These are phyloP conservation scores for Herpotrichia juniperi DNA, from an alignment of 2,329 filamentous ascomycete species.

Conservation along the genomic window DNA sequence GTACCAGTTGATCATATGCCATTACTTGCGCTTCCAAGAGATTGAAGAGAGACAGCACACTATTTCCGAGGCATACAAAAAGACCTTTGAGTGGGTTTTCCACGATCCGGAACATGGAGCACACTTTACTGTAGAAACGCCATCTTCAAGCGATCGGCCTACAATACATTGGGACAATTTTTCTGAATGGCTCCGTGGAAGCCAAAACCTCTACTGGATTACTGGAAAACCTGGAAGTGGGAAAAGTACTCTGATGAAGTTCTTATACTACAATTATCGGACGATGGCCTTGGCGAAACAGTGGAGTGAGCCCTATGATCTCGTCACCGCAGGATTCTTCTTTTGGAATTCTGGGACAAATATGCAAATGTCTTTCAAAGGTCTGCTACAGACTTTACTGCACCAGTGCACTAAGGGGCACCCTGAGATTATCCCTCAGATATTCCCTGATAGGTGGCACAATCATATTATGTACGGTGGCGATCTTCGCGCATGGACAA, in stretches of 20 bases:
- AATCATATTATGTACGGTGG: not conserved
- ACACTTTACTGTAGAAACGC: too few species aligned
- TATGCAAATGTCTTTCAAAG: slow-evolving; percentile 9
- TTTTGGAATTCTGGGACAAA: slow-evolving; percentile 7
- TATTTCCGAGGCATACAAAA: not conserved
- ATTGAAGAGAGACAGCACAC: not conserved
- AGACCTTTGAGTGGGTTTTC: slow-evolving; percentile 1
- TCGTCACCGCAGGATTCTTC: not conserved
- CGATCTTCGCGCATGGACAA: not conserved
- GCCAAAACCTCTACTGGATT: slow-evolving; percentile 37
- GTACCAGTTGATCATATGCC: not conserved
- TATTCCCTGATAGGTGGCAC: not conserved
- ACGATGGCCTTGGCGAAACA: not conserved
- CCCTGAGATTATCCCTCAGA: not conserved
- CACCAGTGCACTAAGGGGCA: not conserved
- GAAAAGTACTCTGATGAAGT: slow-evolving; percentile 55
- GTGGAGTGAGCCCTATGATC: not conserved
- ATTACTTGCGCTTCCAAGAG: not conserved
- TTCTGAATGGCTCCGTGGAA: slow-evolving; percentile 15
- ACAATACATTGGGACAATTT: slow-evolving; percentile 5
- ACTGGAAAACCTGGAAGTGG: slow-evolving; percentile 55
- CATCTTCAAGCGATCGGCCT: too few species aligned
- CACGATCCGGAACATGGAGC: not conserved
- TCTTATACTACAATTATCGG: slow-evolving; percentile 14
- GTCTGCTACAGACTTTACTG: slow-evolving; percentile 9